Evolutionary conservation across 768 basidiomycete species (phyloP).

Genomic region (Terana coerulea): DNA sequence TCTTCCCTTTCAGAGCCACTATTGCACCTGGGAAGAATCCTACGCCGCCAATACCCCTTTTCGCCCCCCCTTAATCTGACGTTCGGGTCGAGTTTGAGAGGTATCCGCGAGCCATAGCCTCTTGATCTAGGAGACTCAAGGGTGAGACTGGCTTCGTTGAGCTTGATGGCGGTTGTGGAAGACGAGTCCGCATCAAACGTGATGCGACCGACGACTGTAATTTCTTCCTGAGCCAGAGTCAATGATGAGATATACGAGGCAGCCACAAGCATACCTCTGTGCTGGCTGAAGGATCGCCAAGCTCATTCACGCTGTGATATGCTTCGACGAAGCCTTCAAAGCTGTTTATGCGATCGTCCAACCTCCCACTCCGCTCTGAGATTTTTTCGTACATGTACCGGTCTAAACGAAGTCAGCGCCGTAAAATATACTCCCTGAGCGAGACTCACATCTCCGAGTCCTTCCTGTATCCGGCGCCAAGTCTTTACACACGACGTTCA

Average conservation of each 20-base stretch:
- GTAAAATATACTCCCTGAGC: no score
- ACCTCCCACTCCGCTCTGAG: conserved; percentile 75
- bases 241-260: no score
- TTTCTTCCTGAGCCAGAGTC: conserved; percentile 28
- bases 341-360: conserved; percentile 88
- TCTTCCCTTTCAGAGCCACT: conserved; percentile 80
- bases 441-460: neutral
- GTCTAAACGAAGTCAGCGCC: conserved; percentile 52
- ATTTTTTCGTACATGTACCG: conserved; percentile 95
- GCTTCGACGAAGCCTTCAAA: conserved; percentile 69
- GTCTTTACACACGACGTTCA: neutral
- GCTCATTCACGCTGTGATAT: conserved; percentile 67
- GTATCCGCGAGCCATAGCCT: conserved; percentile 63
- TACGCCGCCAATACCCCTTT: conserved; percentile 57
- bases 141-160: conserved; percentile 68
- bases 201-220: conserved; percentile 28
- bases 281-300: conserved; percentile 69
- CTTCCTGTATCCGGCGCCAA: neutral
- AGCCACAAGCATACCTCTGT: conserved; percentile 41
- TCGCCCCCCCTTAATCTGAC: conserved; percentile 63
- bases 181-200: conserved; percentile 55
- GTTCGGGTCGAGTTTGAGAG: conserved; percentile 64
- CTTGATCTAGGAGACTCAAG: conserved; percentile 84
- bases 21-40: conserved; percentile 89
- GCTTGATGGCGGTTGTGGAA: conserved; percentile 50